phyloP scores from a whole-genome alignment of 768 basidiomycete genomes.

The Agrocybe praecox region DNA sequence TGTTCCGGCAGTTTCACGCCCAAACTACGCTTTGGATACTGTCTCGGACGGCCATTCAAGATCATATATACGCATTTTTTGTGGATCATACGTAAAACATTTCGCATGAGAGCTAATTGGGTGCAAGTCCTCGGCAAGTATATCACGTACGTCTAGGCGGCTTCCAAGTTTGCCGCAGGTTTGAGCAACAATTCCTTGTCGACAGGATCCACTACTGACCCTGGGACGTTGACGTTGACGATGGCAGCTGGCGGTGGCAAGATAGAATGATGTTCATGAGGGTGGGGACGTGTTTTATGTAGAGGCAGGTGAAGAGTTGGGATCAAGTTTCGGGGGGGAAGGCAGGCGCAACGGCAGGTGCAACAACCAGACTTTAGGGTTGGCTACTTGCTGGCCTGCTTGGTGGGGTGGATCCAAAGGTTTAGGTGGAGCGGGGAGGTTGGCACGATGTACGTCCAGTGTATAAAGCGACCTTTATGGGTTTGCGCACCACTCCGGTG shows the following conservation, averaged over 20 bases:
- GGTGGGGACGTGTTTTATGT: constrained; percentile 55
- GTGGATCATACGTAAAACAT: too few relatives aligned
- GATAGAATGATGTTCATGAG: constrained; percentile 57
- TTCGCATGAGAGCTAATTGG: constrained; percentile 47
- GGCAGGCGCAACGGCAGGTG: constrained; percentile 67
- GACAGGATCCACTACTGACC: neutral
- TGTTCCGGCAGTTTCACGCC: too few relatives aligned
- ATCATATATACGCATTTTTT: too few relatives aligned
- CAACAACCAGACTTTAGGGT: constrained; percentile 65
- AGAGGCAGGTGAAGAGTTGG: constrained; percentile 63
- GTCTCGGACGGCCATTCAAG: too few relatives aligned
- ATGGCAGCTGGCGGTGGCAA: constrained; percentile 33
- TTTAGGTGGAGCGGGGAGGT: constrained; percentile 40
- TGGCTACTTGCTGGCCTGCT: constrained; percentile 35
- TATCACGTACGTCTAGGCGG: constrained; percentile 25
- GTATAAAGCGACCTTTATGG: constrained; percentile 47
- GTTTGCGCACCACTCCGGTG: neutral
- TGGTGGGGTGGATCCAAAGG: constrained; percentile 35
- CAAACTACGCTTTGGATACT: too few relatives aligned
- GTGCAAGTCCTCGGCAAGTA: constrained; percentile 43
- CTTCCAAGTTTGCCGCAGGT: neutral
- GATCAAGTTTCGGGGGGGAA: constrained; percentile 62
- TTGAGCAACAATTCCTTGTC: neutral
- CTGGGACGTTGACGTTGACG: constrained; percentile 20
- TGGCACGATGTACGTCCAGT: constrained; percentile 68